Conservation (phyloP, 164 flowering plant genomes). For the Liquidambar formosana region DNA sequence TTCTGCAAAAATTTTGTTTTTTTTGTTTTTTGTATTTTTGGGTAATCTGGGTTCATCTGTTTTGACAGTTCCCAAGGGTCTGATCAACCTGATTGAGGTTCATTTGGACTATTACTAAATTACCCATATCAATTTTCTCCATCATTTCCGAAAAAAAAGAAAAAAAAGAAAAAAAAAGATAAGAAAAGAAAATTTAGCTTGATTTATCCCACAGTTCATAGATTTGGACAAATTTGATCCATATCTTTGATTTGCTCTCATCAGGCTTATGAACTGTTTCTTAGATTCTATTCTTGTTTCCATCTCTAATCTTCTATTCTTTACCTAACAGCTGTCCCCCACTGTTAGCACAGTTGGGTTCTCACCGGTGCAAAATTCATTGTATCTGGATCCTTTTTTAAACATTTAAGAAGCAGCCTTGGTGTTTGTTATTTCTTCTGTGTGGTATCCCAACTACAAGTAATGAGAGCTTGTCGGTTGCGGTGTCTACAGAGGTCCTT, state of each 20-base stretch:
- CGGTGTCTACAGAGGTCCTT: conserved; percentile 11
- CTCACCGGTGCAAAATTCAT: conserved; percentile 7
- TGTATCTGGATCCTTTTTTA: background rate
- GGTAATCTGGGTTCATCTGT: too few species aligned
- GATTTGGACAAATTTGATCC: conserved; percentile 12
- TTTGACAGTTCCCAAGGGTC: too few species aligned
- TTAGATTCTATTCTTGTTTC: background rate
- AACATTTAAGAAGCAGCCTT: background rate
- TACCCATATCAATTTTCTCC: conserved; percentile 16
- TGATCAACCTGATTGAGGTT: conserved; percentile 8
- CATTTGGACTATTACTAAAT: background rate
- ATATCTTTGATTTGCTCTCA: too few species aligned
- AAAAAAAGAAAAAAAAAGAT: too few species aligned
- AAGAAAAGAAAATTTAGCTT: background rate
- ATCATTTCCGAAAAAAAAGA: too few species aligned
- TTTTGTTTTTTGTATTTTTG: too few species aligned
- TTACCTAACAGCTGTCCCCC: background rate
- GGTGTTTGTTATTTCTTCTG: conserved; percentile 8
- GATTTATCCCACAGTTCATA: conserved; percentile 1
- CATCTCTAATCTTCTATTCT: background rate
- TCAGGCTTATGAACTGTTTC: background rate
- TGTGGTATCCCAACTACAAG: conserved; percentile 20
- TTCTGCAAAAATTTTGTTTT: background rate
- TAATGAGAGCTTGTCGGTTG: conserved; percentile 23
- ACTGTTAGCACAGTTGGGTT: background rate